phyloP scores from a whole-genome alignment of 2,329 filamentous ascomycete genomes.

The Pseudopyrenochaeta lycopersici region DNA sequence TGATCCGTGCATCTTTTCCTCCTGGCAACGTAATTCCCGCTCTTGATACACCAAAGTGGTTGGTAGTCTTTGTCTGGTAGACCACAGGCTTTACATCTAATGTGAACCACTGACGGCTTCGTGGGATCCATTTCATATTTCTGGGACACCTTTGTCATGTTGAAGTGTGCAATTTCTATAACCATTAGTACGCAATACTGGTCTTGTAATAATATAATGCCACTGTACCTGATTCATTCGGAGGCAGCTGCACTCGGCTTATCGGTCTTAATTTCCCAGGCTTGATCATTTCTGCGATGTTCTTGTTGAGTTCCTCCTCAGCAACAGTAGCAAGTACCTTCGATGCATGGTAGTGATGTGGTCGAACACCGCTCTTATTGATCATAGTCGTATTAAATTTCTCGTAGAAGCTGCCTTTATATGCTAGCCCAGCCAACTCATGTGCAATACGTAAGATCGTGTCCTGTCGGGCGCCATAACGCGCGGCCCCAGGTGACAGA shows the following conservation, averaged over 20 bases:
- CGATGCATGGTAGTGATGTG: background rate
- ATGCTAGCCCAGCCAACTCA: background rate
- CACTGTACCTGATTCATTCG: background rate
- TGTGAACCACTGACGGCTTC: background rate
- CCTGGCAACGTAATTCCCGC: background rate
- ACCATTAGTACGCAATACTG: background rate
- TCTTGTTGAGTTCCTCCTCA: background rate
- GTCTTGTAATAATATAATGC: background rate
- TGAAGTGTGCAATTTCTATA: background rate
- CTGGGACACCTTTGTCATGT: background rate
- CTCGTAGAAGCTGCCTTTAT: background rate
- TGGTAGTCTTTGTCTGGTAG: slow-evolving; percentile 1
- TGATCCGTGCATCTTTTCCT: background rate
- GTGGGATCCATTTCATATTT: background rate
- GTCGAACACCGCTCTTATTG: background rate
- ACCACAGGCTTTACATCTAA: background rate
- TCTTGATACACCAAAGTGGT: background rate
- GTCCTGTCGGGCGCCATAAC: slow-evolving; percentile 1
- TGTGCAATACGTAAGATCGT: background rate
- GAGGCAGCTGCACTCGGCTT: background rate
- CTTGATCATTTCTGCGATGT: background rate
- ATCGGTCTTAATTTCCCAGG: background rate
- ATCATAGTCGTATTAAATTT: background rate
- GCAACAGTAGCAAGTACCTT: background rate
- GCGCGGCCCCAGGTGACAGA: background rate